Conservation (phyloP, 2,329 filamentous ascomycete genomes). For the Colletotrichum nymphaeae region DNA sequence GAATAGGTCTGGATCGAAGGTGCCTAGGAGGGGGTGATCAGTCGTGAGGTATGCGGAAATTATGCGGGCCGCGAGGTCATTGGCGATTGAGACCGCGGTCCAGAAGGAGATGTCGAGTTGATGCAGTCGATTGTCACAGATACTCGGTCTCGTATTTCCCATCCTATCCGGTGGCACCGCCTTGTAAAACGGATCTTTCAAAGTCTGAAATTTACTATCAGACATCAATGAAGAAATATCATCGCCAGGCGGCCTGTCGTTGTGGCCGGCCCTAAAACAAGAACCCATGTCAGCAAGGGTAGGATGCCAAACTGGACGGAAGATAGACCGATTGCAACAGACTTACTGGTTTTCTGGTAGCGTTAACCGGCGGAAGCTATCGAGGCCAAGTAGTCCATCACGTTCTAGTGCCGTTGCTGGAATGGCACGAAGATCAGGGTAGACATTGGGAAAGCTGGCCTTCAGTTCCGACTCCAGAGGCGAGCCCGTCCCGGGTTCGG, state of each 20-base stretch:
- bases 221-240: not conserved
- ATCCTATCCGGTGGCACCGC: too few species aligned
- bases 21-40: slow-evolving; percentile 51
- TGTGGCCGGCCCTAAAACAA: too few species aligned
- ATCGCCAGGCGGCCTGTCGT: not conserved
- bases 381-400: not conserved
- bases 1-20: slow-evolving; percentile 49
- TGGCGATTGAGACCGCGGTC: slow-evolving; percentile 46
- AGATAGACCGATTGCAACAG: too few species aligned
- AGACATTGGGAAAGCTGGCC: slow-evolving; percentile 39
- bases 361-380: not conserved
- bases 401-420: slow-evolving; percentile 5
- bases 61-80: slow-evolving; percentile 44
- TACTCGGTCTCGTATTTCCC: too few species aligned
- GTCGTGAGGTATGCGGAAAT: slow-evolving; percentile 52
- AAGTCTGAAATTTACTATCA: too few species aligned
- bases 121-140: slow-evolving; percentile 42
- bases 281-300: too few species aligned
- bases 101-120: slow-evolving; percentile 45
- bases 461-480: slow-evolving; percentile 40
- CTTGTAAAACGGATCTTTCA: too few species aligned
- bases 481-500: not conserved
- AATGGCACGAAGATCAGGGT: slow-evolving; percentile 32
- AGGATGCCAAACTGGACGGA: too few species aligned
- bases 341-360: slow-evolving; percentile 29